Evolutionary conservation across 1,284 basidiomycete genomes (phyloP), one percentile per base, ranked within the genome.

Genomic region (Fereydounia khargensis): DNA sequence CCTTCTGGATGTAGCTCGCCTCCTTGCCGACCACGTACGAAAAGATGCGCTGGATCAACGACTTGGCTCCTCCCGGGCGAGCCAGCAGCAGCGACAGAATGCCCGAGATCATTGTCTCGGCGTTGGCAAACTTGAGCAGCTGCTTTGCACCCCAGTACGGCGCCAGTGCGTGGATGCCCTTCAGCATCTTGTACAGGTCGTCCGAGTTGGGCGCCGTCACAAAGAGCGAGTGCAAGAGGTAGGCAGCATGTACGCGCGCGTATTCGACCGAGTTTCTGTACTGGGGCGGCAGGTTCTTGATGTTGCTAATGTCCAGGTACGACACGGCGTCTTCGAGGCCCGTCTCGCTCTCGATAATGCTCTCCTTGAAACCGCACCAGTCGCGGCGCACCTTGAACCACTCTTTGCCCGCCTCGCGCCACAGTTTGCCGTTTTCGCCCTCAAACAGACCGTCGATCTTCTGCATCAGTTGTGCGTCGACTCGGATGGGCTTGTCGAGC

Each of bases 131-230:
- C 41, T 63, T 61, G 31, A 74, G 67, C 28, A 72, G 56, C 56
- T 73, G 70, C 42, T 70, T 68, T 28, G 71, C 73, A 10, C 69
- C 68, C 73, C 73, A 74, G 58, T 73, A 74, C 3, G 73, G 73
- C 31, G 71, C 69, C 24, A 74, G 61, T 20, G 52, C 50, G 43
- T 73, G 71, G 34, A 69, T 64, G 18, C 65, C 60, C 42, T 59
- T 68, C 40, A 73, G 48, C 50, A 73, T 53, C 42, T 59, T 55
- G 64, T 64, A 75, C 5, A 72, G 50, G 33, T 49, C 53, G 42
- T 74, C 70, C 3, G 73, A 60, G 20, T 55, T 53, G 20, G 72
- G 72, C 6, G 65, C 60, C 11, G 54, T 56, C 37, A 74, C 69
- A 30, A 75, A 65, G 22, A 73, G 62, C 14, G 62, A 43, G 47